Evolutionary conservation across 2,329 filamentous ascomycete genomes (phyloP).

Genomic region (Cladosporium sp.): DNA sequence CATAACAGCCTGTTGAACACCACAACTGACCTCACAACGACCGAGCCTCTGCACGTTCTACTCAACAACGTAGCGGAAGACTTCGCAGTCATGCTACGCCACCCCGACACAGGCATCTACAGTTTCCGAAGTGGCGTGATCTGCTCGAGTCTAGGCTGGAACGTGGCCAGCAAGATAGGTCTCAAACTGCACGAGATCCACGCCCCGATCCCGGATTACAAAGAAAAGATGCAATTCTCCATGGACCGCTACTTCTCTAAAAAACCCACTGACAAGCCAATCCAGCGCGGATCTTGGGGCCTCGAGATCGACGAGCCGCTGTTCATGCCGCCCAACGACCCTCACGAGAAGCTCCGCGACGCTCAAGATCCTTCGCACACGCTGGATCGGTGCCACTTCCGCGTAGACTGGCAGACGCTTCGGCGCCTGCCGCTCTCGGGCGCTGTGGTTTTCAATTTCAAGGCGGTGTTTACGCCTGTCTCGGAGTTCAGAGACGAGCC

Average conservation of each 20-base stretch:
- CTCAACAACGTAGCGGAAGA: conserved; percentile 81
- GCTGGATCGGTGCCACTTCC: conserved; percentile 63
- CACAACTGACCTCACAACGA: conserved; percentile 59
- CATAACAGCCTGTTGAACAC: conserved; percentile 68
- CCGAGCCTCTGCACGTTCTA: conserved; percentile 67
- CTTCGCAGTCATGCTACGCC: conserved; percentile 73
- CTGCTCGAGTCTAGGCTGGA: conserved; percentile 81
- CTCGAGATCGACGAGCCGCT: conserved; percentile 74
- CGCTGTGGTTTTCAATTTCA: conserved; percentile 83
- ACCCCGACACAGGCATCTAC: conserved; percentile 71
- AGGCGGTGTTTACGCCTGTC: conserved; percentile 77
- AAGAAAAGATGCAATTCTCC: conserved; percentile 82
- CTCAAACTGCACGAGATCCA: conserved; percentile 71
- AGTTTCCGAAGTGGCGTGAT: conserved; percentile 73
- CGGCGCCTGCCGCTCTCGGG: conserved; percentile 74
- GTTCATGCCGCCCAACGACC: conserved; percentile 70
- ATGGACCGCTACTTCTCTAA: conserved; percentile 88
- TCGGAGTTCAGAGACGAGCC: conserved; percentile 69
- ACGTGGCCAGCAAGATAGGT: conserved; percentile 71
- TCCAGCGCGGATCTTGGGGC: conserved; percentile 83
- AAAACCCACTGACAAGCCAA: conserved; percentile 70
- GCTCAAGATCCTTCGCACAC: conserved; percentile 59
- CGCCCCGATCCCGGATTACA: conserved; percentile 73
- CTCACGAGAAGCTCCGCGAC: conserved; percentile 61
- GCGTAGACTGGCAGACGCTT: conserved; percentile 87